Evolutionary conservation across 1,139 yeast species (phyloP).

Genomic region (Citeromyces siamensis): DNA sequence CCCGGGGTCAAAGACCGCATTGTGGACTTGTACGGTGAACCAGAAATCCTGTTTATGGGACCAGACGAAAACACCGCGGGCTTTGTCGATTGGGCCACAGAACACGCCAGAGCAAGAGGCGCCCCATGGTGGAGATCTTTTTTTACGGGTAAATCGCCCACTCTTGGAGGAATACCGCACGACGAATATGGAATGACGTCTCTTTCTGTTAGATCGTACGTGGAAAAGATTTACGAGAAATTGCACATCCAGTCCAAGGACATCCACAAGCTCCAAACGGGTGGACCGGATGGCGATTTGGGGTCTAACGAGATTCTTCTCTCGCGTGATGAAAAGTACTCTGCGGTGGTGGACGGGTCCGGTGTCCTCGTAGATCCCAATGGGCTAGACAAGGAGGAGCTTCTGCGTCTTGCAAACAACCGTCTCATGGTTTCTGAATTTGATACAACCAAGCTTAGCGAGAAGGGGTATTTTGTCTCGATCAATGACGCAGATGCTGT

Average conservation of each 20-base stretch:
- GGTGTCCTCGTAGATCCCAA: constrained; percentile 91
- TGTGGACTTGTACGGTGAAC: constrained; percentile 73
- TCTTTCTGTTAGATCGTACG: constrained; percentile 85
- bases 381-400: constrained; percentile 75
- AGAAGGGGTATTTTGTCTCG: constrained; percentile 68
- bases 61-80: constrained; percentile 98
- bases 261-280: constrained; percentile 83
- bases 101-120: constrained; percentile 85
- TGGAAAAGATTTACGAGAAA: constrained; percentile 79
- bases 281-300: constrained; percentile 98
- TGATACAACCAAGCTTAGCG: constrained; percentile 54
- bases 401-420: constrained; percentile 62
- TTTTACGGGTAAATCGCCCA: constrained; percentile 90
- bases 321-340: constrained; percentile 67
- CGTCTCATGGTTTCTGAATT: constrained; percentile 68
- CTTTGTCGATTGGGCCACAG: constrained; percentile 96
- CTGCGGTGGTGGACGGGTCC: constrained; percentile 89
- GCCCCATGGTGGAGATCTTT: constrained; percentile 99
- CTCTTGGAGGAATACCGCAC: constrained; percentile 95
- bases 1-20: constrained; percentile 78
- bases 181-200: constrained; percentile 98
- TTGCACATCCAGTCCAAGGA: constrained; percentile 41
- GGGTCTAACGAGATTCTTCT: constrained; percentile 91
- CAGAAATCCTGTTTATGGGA: constrained; percentile 91
- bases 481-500: constrained; percentile 76